A percentile compares a stretch with the other conserved stretches of the same genome.
These are phyloP conservation scores for Ballota nigra DNA, from an alignment of 257 asterid species.

Conservation along the genomic window DNA sequence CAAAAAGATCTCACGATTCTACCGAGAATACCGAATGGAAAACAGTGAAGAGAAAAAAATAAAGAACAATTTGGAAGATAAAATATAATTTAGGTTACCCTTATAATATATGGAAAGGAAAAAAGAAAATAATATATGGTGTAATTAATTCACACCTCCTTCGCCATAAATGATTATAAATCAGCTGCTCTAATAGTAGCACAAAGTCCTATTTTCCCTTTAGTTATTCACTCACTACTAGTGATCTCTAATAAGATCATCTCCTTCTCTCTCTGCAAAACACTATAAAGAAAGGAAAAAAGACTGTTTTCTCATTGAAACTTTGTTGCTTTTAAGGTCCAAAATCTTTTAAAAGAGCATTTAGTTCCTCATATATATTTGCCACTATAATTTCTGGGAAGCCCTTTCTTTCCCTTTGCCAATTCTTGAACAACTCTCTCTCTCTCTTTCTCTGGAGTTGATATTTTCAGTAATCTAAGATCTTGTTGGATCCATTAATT, in stretches of 20 bases:
- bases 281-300: slow-evolving; percentile 19
- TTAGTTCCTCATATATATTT: not conserved
- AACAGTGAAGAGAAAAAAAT: slow-evolving; percentile 9
- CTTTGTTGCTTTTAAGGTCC: slow-evolving; percentile 24
- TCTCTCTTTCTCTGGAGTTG: slow-evolving; percentile 8
- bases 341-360: slow-evolving; percentile 19
- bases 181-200: slow-evolving; percentile 24
- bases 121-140: not conserved
- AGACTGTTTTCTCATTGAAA: slow-evolving; percentile 20
- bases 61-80: slow-evolving; percentile 6
- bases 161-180: slow-evolving; percentile 11
- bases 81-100: not conserved
- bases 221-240: slow-evolving; percentile 21
- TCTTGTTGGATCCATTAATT: slow-evolving; percentile 20
- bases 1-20: slow-evolving; percentile 27
- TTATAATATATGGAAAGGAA: too few relatives aligned
- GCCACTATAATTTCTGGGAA: slow-evolving; percentile 13
- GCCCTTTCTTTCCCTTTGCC: not conserved
- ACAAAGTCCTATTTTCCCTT: slow-evolving; percentile 27
- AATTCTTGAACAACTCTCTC: not conserved
- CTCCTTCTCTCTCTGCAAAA: slow-evolving; percentile 2
- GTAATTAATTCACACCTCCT: slow-evolving; percentile 28
- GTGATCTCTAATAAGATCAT: slow-evolving; percentile 11
- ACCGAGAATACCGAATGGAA: slow-evolving; percentile 28
- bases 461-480: slow-evolving; percentile 18